Conservation (phyloP, 2,329 filamentous ascomycete genomes). For the Lasiodiplodia sp. region DNA sequence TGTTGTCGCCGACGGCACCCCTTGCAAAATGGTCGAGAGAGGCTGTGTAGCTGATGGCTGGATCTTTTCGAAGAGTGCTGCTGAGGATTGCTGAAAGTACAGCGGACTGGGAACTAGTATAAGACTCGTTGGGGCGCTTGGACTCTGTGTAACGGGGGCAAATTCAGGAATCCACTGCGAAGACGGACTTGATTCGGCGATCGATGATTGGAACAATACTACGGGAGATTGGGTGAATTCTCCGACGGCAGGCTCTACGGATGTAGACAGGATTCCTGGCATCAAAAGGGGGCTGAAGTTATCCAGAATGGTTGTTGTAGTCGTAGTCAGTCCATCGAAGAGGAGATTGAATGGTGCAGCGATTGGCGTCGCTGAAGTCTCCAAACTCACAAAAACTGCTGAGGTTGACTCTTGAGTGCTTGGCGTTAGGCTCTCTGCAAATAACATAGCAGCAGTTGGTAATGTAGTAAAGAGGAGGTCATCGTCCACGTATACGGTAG, state of each 20-base stretch:
- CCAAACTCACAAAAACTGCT: neutral
- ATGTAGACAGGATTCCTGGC: neutral
- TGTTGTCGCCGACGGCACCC: neutral
- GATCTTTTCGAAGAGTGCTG: neutral
- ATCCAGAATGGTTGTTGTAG: neutral
- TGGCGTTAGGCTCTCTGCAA: neutral
- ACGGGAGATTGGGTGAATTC: neutral
- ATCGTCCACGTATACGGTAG: slow-evolving; percentile 10
- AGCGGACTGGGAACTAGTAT: neutral
- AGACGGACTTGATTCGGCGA: neutral
- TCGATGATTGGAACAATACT: neutral
- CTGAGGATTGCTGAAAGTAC: neutral
- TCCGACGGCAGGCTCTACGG: neutral
- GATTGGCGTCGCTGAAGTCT: too few relatives aligned
- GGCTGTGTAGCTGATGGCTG: neutral
- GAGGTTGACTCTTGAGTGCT: neutral
- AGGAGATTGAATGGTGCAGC: neutral
- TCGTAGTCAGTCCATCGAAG: neutral
- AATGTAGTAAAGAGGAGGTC: neutral
- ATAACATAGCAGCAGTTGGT: neutral
- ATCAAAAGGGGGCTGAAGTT: neutral
- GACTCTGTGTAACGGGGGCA: neutral
- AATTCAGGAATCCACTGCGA: slow-evolving; percentile 4
- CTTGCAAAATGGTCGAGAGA: neutral
- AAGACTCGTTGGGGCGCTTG: neutral